Conservation (phyloP, 2,329 filamentous ascomycete genomes). For the Grosmannia serpens region DNA sequence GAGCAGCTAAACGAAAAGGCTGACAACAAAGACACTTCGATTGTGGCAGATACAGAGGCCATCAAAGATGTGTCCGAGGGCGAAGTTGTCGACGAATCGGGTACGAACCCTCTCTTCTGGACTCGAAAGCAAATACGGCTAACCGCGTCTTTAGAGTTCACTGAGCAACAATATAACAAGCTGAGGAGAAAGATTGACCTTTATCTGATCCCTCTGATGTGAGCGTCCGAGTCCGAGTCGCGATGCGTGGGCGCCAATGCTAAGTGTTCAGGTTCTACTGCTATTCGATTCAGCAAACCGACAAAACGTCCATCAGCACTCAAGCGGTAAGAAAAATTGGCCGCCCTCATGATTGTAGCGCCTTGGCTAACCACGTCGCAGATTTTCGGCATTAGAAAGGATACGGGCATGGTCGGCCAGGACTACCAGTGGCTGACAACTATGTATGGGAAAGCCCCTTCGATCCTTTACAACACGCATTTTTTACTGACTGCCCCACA, state of each 20-base stretch:
- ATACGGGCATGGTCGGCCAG: conserved; percentile 14
- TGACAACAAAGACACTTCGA: no score
- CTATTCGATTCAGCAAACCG: conserved; percentile 36
- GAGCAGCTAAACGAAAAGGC: no score
- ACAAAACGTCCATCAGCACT: conserved; percentile 30
- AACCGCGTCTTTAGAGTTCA: neutral
- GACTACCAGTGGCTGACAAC: conserved; percentile 20
- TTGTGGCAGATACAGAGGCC: neutral
- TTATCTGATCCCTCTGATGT: conserved; percentile 2
- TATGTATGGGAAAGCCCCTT: conserved; percentile 10
- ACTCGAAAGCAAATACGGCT: neutral
- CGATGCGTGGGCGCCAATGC: neutral
- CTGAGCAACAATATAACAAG: conserved; percentile 7
- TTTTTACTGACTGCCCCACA: neutral
- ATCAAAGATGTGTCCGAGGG: neutral
- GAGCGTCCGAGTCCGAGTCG: neutral
- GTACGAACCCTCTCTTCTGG: neutral
- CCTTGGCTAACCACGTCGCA: neutral
- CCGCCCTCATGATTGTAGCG: neutral
- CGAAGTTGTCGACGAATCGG: neutral
- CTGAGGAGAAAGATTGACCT: conserved; percentile 5
- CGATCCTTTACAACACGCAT: no score
- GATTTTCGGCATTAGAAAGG: conserved; percentile 22
- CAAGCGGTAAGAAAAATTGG: conserved; percentile 19
- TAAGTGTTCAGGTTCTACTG: conserved; percentile 17